Evolutionary conservation across 805 yeast genomes (phyloP).

Genomic region (Candida nitratophila): DNA sequence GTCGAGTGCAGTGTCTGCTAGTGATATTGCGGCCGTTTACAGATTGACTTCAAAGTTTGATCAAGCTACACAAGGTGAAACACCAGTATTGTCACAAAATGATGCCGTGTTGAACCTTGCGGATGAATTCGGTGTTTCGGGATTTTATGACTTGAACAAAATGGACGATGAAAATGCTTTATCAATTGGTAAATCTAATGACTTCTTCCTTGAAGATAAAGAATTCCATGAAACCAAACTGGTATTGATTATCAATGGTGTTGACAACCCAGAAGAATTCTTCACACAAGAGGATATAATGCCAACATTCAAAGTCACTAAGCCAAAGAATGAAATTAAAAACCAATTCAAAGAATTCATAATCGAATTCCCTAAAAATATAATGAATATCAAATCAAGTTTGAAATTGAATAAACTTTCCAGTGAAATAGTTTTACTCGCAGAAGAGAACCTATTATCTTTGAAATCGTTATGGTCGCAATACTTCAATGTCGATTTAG

Average conservation of each 20-base stretch:
- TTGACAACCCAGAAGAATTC: conserved; percentile 27
- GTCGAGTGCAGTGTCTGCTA: neutral
- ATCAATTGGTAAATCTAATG: conserved; percentile 13
- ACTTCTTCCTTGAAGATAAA: neutral
- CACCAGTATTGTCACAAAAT: conserved; percentile 14
- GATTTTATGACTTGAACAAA: conserved; percentile 27
- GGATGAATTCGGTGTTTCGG: conserved; percentile 36
- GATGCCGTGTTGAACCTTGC: conserved; percentile 38
- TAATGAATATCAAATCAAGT: conserved; percentile 8
- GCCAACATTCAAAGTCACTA: conserved; percentile 15
- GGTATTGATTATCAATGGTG: conserved; percentile 36
- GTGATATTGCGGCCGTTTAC: neutral
- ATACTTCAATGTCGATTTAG: conserved; percentile 12
- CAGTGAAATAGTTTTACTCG: conserved; percentile 17
- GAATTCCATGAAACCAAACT: conserved; percentile 21
- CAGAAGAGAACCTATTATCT: conserved; percentile 8
- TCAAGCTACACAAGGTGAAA: neutral
- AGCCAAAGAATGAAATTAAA: neutral
- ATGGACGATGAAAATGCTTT: conserved; percentile 15
- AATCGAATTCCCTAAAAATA: conserved; percentile 17
- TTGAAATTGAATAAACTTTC: conserved; percentile 18
- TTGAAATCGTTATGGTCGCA: conserved; percentile 18
- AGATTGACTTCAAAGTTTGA: neutral
- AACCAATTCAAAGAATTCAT: conserved; percentile 15
- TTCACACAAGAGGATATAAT: conserved; percentile 10